Percentiles rank a stretch among this genome's conserved stretches.
phyloP scores from a whole-genome alignment of 2,329 filamentous ascomycete species.

The Colletotrichum lindemuthianum region DNA sequence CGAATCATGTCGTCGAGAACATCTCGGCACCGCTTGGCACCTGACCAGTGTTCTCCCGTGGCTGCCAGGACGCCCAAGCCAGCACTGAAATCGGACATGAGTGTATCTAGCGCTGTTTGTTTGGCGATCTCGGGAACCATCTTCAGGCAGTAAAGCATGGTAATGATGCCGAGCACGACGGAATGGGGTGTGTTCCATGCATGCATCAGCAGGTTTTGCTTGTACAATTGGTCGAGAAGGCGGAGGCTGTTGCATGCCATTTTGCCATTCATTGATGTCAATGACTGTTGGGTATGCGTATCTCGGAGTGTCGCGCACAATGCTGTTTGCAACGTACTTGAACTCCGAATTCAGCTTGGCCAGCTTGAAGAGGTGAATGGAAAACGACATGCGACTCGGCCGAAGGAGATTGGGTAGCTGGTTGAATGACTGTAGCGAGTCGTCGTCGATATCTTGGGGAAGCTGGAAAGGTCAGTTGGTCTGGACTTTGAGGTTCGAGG shows the following conservation, averaged over 20 bases:
- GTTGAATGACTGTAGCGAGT: constrained; percentile 25
- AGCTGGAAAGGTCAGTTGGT: constrained; percentile 40
- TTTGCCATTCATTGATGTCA: constrained; percentile 58
- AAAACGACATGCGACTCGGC: constrained; percentile 43
- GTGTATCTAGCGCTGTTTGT: constrained; percentile 39
- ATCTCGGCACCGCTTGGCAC: constrained; percentile 58
- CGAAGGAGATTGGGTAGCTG: neutral
- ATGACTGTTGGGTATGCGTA: constrained; percentile 60
- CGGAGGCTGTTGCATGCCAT: constrained; percentile 52
- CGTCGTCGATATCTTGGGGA: constrained; percentile 41
- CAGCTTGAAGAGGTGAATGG: constrained; percentile 60
- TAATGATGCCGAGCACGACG: constrained; percentile 57
- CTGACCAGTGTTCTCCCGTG: constrained; percentile 62
- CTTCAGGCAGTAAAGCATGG: constrained; percentile 62
- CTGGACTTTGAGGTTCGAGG: neutral
- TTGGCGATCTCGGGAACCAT: constrained; percentile 53
- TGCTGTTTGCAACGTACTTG: constrained; percentile 65
- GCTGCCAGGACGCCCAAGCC: constrained; percentile 60
- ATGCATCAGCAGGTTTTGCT: constrained; percentile 55
- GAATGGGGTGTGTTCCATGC: constrained; percentile 61
- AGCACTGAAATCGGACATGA: constrained; percentile 54
- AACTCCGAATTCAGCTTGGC: constrained; percentile 64
- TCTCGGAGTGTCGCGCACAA: constrained; percentile 55
- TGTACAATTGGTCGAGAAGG: constrained; percentile 55
- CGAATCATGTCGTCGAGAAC: constrained; percentile 52